These are phyloP conservation scores for Friedmanniomyces simplex DNA, from an alignment of 495 filamentous ascomycete genomes.

Conservation along the genomic window DNA sequence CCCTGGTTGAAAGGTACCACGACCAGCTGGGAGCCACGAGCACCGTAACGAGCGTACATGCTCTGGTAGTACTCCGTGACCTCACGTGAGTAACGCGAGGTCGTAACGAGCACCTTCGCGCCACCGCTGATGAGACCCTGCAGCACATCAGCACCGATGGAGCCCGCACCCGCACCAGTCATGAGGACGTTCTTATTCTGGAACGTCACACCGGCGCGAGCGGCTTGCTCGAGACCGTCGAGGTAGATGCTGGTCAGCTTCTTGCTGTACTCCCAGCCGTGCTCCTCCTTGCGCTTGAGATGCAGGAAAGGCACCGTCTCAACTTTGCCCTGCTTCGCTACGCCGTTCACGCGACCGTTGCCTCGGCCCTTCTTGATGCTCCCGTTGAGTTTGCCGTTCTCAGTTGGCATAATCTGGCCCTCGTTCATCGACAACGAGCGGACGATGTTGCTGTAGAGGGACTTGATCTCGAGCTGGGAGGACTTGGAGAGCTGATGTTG, in stretches of 20 bases:
- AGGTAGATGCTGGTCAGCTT: slow-evolving; percentile 88
- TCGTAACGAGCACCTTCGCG: slow-evolving; percentile 91
- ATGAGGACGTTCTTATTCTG: slow-evolving; percentile 93
- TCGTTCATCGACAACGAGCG: slow-evolving; percentile 94
- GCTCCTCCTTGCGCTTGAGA: slow-evolving; percentile 83
- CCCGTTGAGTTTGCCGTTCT: slow-evolving; percentile 48
- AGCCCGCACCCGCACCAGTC: slow-evolving; percentile 96
- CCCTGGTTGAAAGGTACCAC: slow-evolving; percentile 99
- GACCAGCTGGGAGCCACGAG: slow-evolving; percentile 88
- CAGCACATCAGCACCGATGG: slow-evolving; percentile 96
- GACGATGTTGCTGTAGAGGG: slow-evolving; percentile 83
- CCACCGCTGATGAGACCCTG: slow-evolving; percentile 95
- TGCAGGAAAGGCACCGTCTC: slow-evolving; percentile 98
- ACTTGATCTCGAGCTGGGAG: slow-evolving; percentile 89
- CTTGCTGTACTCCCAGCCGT: slow-evolving; percentile 99
- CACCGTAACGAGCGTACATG: slow-evolving; percentile 91
- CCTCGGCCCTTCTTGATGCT: slow-evolving; percentile 50
- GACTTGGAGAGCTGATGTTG: slow-evolving; percentile 94
- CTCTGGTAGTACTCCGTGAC: slow-evolving; percentile 99
- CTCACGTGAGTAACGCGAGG: slow-evolving; percentile 88
- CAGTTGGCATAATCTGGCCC: slow-evolving; percentile 83
- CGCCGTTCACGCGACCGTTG: slow-evolving; percentile 48
- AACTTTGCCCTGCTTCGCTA: slow-evolving; percentile 68
- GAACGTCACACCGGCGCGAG: slow-evolving; percentile 77
- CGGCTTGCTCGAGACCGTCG: slow-evolving; percentile 80